Evolutionary conservation across 495 filamentous ascomycete genomes (phyloP).

Genomic region (Alectoria sarmentosa): DNA sequence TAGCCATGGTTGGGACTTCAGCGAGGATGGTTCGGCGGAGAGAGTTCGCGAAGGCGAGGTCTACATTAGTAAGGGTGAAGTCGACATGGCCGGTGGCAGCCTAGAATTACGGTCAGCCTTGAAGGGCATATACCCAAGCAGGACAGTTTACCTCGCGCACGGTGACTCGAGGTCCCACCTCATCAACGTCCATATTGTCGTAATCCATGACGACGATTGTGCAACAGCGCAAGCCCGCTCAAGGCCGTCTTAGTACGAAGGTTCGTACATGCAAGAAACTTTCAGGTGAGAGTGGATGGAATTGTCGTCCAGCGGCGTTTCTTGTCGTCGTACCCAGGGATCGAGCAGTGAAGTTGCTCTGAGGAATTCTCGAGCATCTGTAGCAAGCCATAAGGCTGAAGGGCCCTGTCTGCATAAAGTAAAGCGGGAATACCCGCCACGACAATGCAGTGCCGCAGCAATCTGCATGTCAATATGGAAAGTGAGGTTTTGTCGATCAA

Average conservation of each 20-base stretch:
- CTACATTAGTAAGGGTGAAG: constrained; percentile 72
- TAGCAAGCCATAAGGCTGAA: neutral
- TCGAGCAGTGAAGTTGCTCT: neutral
- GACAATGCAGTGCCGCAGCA: neutral
- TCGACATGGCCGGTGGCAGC: constrained; percentile 64
- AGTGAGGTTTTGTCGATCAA: neutral
- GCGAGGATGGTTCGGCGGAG: constrained; percentile 87
- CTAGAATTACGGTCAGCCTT: constrained; percentile 35
- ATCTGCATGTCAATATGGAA: neutral
- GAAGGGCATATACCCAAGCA: neutral
- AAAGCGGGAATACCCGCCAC: constrained; percentile 10
- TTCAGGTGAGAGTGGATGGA: neutral
- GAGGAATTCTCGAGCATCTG: neutral
- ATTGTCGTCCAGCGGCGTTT: neutral
- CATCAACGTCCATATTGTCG: constrained; percentile 29
- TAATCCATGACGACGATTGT: constrained; percentile 28
- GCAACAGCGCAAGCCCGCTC: neutral
- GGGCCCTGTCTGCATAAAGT: constrained; percentile 1
- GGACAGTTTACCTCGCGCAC: constrained; percentile 28
- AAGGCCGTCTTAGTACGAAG: neutral
- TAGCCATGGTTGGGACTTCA: constrained; percentile 91
- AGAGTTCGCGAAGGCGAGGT: constrained; percentile 89
- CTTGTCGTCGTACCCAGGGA: neutral
- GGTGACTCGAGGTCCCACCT: constrained; percentile 30
- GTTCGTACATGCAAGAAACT: neutral